Evolutionary conservation across 2,329 filamentous ascomycete species (phyloP).

Genomic region (Fragosphaeria purpurea): DNA sequence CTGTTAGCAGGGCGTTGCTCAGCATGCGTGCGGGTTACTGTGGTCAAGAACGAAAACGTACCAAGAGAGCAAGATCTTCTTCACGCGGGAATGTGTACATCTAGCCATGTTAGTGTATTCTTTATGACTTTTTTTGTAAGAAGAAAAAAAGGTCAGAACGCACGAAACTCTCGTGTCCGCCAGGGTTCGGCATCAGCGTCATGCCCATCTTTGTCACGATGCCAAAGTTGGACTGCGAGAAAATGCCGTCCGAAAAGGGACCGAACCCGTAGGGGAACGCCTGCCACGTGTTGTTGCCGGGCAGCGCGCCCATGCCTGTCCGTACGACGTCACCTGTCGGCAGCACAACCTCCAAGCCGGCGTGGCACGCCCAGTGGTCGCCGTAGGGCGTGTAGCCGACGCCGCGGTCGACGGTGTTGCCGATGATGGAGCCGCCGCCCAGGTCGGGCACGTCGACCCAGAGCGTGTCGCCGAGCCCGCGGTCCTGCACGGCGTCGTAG

Average conservation of each 20-base stretch:
- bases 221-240: constrained; percentile 40
- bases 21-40: not conserved
- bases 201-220: constrained; percentile 46
- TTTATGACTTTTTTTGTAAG: constrained; percentile 1
- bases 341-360: constrained; percentile 33
- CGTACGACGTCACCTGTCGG: constrained; percentile 31
- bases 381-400: constrained; percentile 37
- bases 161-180: constrained; percentile 33
- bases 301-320: constrained; percentile 30
- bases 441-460: constrained; percentile 35
- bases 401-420: constrained; percentile 35
- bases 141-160: constrained; percentile 4
- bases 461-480: constrained; percentile 24
- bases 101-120: constrained; percentile 18
- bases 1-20: no score
- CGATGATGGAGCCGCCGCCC: constrained; percentile 34
- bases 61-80: constrained; percentile 35
- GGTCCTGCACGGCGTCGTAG: constrained; percentile 25
- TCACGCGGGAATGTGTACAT: constrained; percentile 34
- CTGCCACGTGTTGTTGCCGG: constrained; percentile 30
- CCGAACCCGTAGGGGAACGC: constrained; percentile 32
- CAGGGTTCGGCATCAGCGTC: constrained; percentile 42
- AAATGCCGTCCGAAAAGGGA: constrained; percentile 33
- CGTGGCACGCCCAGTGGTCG: constrained; percentile 31
- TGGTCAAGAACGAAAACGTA: constrained; percentile 14